Evolutionary conservation across 73 alveolate genomes (phyloP).

Genomic region (Blepharisma japonicum): DNA sequence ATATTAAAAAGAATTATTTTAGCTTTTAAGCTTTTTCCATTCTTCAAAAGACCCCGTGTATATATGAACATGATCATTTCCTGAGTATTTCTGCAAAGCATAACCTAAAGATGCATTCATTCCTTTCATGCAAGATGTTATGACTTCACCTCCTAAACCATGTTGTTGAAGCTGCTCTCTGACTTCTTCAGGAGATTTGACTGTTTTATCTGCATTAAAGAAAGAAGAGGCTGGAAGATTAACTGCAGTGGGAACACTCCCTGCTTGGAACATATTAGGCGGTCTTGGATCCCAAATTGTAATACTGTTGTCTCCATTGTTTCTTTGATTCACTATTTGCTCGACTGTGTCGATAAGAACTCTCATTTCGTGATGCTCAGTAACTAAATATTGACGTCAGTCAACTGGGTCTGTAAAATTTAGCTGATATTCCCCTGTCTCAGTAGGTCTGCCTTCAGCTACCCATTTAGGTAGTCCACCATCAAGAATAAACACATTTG

Average conservation of each 20-base stretch:
- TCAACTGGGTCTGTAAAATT: too few species aligned
- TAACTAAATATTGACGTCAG: too few species aligned
- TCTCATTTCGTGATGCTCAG: neutral
- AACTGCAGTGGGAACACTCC: slow-evolving; percentile 5
- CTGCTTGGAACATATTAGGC: neutral
- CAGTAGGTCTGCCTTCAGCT: slow-evolving; percentile 35
- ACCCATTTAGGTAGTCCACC: slow-evolving; percentile 55
- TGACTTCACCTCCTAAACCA: neutral
- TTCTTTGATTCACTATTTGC: neutral
- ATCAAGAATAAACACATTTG: slow-evolving; percentile 45
- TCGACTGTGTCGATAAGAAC: neutral
- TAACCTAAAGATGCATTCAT: slow-evolving; percentile 2
- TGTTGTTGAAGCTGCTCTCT: neutral
- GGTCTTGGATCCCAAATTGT: slow-evolving; percentile 21
- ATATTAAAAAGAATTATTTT: too few species aligned
- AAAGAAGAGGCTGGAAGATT: neutral
- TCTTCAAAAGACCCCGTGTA: slow-evolving; percentile 20
- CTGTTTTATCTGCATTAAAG: slow-evolving; percentile 21
- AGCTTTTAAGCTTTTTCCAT: neutral
- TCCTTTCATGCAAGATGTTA: slow-evolving; percentile 10
- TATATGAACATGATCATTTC: neutral
- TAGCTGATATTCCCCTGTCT: neutral
- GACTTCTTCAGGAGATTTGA: neutral
- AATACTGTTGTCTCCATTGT: neutral
- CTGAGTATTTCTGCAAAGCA: neutral